Evolutionary conservation across 768 basidiomycete genomes (phyloP).

Genomic region (Lactarius pseudohatsudake): DNA sequence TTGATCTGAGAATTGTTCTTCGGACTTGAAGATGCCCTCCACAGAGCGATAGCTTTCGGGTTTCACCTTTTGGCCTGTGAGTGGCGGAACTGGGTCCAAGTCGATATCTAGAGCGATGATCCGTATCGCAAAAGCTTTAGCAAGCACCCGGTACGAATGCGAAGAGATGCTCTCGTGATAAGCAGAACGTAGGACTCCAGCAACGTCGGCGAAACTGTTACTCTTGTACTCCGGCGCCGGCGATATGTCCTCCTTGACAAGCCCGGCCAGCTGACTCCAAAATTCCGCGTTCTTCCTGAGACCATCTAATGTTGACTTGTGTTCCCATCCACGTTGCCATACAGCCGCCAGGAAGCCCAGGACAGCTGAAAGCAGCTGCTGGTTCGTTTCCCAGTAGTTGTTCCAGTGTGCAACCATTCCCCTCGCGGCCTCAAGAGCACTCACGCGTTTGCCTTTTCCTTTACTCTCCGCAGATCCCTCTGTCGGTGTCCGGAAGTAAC

Average conservation of each 20-base stretch:
- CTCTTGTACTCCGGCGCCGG: slow-evolving; percentile 69
- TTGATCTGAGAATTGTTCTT: slow-evolving; percentile 65
- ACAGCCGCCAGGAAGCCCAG: slow-evolving; percentile 74
- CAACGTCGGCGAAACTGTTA: slow-evolving; percentile 46
- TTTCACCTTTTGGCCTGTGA: slow-evolving; percentile 41
- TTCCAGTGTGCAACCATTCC: slow-evolving; percentile 70
- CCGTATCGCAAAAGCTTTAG: slow-evolving; percentile 73
- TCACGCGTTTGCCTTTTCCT: slow-evolving; percentile 42
- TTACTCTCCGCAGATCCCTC: slow-evolving; percentile 40
- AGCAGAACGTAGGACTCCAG: slow-evolving; percentile 52
- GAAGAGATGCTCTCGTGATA: slow-evolving; percentile 59
- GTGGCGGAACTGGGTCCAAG: slow-evolving; percentile 45
- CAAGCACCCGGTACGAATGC: slow-evolving; percentile 67
- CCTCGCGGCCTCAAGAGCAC: slow-evolving; percentile 66
- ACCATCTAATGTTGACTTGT: slow-evolving; percentile 55
- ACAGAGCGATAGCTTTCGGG: slow-evolving; percentile 62
- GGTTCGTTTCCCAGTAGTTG: slow-evolving; percentile 73
- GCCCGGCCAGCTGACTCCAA: slow-evolving; percentile 66
- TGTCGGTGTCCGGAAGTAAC: slow-evolving; percentile 57
- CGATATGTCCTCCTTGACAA: slow-evolving; percentile 69
- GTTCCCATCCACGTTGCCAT: slow-evolving; percentile 80
- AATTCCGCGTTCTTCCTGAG: slow-evolving; percentile 59
- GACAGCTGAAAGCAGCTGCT: slow-evolving; percentile 70
- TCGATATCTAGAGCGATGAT: slow-evolving; percentile 76
- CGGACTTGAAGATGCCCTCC: slow-evolving; percentile 54